Base-by-base conservation (phyloP, 2,329 filamentous ascomycete genomes). In the Podosphaera fusca region DNA sequence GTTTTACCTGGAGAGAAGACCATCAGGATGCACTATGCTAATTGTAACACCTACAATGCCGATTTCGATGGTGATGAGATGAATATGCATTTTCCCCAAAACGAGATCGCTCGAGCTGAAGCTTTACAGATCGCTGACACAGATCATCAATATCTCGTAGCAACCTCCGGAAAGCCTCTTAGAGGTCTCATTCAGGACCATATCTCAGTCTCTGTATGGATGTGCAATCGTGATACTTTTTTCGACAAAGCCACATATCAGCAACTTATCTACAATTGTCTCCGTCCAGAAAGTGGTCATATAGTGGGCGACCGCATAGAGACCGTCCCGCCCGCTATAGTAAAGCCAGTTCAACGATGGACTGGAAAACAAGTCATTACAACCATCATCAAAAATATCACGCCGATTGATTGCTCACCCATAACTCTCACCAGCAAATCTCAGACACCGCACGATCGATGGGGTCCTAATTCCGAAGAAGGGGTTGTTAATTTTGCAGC, bases 81-180 rank as follows among this genome's bases (percentile, higher is more conserved):
- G 92, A 98, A 98, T 69, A 94, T 98, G 89, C 92, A 98, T 71
- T 96, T 98, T 66, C 92, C 92, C 1, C 92, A 98, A 65, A 96
- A 95, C 63, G 94, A 96, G 68, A 76, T 96, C 61, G 92, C 92
- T 14, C 79, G 92, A 63, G 86, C 90, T 1, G 92, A 98, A 71
- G 92, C 92, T 1, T 77, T 94, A 63, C 86, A 88, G 63, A 83
- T 98, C 64, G 92, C 92, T 42, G 90, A 96, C 68, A 95, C 92
- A 2, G 90, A 98, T 68, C 89, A 95, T 66, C 92, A 98, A 66
- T 98, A 98, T 67, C 78, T 98, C 40, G 94, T 89, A 38, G 87
- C 85, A 29, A 98, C 92, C 2, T 86, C 87, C 14, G 92, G 92
- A 58, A 94, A 95, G 66, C 92, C 92, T 0, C 75, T 98, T 14